These are phyloP conservation scores for Aechmea fasciata DNA, from an alignment of 176 grass and related monocot genomes.

Conservation along the genomic window DNA sequence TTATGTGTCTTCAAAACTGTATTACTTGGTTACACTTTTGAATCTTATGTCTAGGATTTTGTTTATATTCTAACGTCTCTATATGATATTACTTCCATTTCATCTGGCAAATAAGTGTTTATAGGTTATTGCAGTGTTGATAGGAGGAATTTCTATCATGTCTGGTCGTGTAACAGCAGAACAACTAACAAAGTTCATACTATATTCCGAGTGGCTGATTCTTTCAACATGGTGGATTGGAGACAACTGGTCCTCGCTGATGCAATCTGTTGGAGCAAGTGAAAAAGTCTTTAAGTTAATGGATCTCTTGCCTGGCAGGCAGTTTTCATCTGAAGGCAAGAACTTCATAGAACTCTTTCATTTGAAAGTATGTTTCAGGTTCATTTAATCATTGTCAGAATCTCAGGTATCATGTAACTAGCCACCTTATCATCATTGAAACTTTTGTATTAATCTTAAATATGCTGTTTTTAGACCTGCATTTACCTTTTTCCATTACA, in stretches of 20 bases:
- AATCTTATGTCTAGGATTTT: background rate
- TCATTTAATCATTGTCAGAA: too few relatives aligned
- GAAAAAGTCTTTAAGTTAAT: constrained; percentile 94
- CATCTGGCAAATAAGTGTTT: constrained; percentile 60
- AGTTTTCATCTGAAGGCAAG: constrained; percentile 70
- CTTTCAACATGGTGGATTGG: constrained; percentile 97
- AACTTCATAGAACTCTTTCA: constrained; percentile 13
- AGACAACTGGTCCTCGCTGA: constrained; percentile 96
- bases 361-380: background rate
- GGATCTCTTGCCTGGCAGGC: constrained; percentile 74
- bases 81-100: constrained; percentile 30
- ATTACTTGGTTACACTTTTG: background rate
- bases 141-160: constrained; percentile 94
- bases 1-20: too few relatives aligned
- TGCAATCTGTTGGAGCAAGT: constrained; percentile 93
- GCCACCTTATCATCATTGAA: background rate
- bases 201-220: constrained; percentile 96
- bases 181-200: constrained; percentile 92
- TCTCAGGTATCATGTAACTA: too few relatives aligned
- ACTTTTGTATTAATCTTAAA: background rate
- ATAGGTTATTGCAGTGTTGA: constrained; percentile 90
- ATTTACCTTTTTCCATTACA: too few relatives aligned
- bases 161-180: constrained; percentile 75
- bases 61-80: constrained; percentile 11
- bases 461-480: too few relatives aligned